Base-by-base conservation (phyloP, 495 filamentous ascomycete species). In the Penicillium coffeae region DNA sequence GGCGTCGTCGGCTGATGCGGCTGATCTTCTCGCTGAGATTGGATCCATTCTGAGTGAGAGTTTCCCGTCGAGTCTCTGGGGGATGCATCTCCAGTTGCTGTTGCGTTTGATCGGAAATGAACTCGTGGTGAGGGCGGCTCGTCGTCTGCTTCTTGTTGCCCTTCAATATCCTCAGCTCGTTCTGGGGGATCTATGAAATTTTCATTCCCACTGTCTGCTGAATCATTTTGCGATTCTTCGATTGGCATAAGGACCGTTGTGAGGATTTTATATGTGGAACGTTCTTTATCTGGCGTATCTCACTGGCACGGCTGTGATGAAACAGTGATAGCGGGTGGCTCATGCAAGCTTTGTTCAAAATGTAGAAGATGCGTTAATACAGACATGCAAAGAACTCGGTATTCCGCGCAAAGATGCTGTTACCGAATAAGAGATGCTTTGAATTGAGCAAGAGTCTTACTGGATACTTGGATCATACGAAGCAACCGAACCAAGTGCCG, bases 41-140 rank as follows among this genome's bases (percentile, higher is more conserved):
- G 37, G 1, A 44, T 47, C 42, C 32, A 50, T 40, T 48, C 51
- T 16, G 45, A 15, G n/a, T 18, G 14, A 27, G 21, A 18, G 5
- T 43, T 36, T 20, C 48, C 45, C 2, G 32, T 22, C 8, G 47
- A 36, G 1, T 30, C 15, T 39, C 14, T 16, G 6, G 47, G 52
- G 21, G 38, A 20, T 7, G 13, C 43, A 21, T 47, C 37, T 1
- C 46, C 32, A 5, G 21, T 14, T 12, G 39, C 40, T 10, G 10
- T 37, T 21, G 40, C 14, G 2, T 14, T 27, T 8, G 56, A 58
- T 46, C 51, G 50, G 27, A 60, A 65, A 12, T 51, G 56, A 8
- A 65, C 52, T 1, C 52, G 56, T n/a, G 48, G 39, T 10, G 53
- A 7, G 6, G 27, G 10, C 8, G 37, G 8, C 30, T 38, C 14